A percentile compares a stretch with the other conserved stretches of the same genome.
Conservation (phyloP, 331 rosid genomes). For the Pyrus hybrid region DNA sequence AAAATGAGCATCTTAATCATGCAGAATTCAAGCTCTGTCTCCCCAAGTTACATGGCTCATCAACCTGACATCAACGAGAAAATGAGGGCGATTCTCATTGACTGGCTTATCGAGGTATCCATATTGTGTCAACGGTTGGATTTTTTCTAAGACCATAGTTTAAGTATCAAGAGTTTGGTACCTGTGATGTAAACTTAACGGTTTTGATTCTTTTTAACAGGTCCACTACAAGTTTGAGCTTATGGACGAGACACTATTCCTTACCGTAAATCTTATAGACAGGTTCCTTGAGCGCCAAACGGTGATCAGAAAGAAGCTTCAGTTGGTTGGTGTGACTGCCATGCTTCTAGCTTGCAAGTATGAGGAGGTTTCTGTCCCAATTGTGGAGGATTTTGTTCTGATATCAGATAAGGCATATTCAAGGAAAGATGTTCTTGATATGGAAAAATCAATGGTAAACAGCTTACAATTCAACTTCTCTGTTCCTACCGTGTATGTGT, state of each 20-base stretch:
- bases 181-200: not conserved
- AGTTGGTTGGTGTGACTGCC: constrained; percentile 78
- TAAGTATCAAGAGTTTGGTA: not conserved
- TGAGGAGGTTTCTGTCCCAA: constrained; percentile 76
- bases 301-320: constrained; percentile 66
- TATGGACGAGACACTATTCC: constrained; percentile 71
- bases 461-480: constrained; percentile 62
- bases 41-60: constrained; percentile 46
- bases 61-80: constrained; percentile 66
- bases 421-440: constrained; percentile 51
- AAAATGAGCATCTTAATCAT: not conserved
- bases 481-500: constrained; percentile 70
- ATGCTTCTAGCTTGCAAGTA: constrained; percentile 79
- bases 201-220: constrained; percentile 18
- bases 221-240: constrained; percentile 82
- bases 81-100: constrained; percentile 79
- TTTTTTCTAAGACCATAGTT: not conserved
- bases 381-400: constrained; percentile 70
- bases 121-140: not conserved
- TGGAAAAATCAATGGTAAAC: constrained; percentile 81
- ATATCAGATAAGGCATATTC: constrained; percentile 74
- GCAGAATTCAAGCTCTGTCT: constrained; percentile 44
- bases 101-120: constrained; percentile 76
- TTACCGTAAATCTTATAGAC: constrained; percentile 60
- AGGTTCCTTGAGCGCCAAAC: constrained; percentile 51